Conservation (phyloP, 257 asterid species). For the Cordia subcordata region DNA sequence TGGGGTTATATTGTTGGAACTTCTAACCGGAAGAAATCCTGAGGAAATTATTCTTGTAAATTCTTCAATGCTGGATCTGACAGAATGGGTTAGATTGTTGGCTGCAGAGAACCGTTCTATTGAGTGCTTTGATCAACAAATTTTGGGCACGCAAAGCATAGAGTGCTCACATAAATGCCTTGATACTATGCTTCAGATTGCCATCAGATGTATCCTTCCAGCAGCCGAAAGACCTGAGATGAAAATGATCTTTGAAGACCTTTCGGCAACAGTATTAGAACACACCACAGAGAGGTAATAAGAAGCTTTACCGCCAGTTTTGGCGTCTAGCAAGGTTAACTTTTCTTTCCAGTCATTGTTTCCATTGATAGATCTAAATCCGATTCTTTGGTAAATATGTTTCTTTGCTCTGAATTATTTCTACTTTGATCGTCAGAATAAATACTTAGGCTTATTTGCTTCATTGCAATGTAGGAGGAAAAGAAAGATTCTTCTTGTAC, state of each 20-base stretch:
- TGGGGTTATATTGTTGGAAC: constrained; percentile 67
- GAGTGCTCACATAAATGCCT: constrained; percentile 27
- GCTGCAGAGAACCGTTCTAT: constrained; percentile 47
- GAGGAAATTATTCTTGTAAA: constrained; percentile 52
- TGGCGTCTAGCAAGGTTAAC: background rate
- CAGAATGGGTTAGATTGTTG: constrained; percentile 76
- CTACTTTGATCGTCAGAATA: no score
- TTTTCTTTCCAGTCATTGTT: constrained; percentile 10
- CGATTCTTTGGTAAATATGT: no score
- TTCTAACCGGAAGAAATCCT: constrained; percentile 62
- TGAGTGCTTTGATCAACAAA: constrained; percentile 50
- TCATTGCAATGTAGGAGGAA: no score
- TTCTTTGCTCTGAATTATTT: no score
- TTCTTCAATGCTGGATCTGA: constrained; percentile 45
- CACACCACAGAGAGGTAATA: constrained; percentile 18
- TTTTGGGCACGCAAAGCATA: constrained; percentile 20
- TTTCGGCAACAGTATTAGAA: constrained; percentile 31
- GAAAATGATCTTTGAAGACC: constrained; percentile 61
- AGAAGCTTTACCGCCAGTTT: background rate
- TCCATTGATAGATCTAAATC: background rate
- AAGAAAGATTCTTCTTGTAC: no score
- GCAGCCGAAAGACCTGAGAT: constrained; percentile 82
- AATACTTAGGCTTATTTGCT: no score
- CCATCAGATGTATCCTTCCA: constrained; percentile 67
- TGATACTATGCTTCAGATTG: constrained; percentile 50